A percentile compares a stretch with the other conserved stretches of the same genome.
These are phyloP conservation scores for Malassezia japonica DNA, from an alignment of 1,284 basidiomycete species.

Conservation along the genomic window DNA sequence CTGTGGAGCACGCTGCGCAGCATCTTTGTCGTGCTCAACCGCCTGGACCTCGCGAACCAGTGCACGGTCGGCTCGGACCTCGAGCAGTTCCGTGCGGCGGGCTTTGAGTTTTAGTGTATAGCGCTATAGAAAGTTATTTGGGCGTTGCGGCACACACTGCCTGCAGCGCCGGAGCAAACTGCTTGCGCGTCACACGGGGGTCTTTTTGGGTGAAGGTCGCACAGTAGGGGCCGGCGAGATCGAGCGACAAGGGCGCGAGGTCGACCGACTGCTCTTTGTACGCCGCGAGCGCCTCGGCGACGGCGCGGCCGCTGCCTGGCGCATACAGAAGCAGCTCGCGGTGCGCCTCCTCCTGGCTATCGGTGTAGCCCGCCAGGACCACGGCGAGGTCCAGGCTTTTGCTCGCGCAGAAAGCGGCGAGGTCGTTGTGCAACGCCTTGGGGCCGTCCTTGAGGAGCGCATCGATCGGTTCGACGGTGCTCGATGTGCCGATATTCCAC, in stretches of 20 bases:
- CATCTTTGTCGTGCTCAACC: conserved; percentile 51
- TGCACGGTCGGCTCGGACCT: conserved; percentile 55
- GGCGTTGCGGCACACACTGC: neutral
- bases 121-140: neutral
- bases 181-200: conserved; percentile 14
- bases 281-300: conserved; percentile 1
- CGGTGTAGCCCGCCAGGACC: conserved; percentile 5
- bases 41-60: conserved; percentile 53
- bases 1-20: conserved; percentile 87
- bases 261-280: conserved; percentile 2
- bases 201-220: conserved; percentile 9
- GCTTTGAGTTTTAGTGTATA: conserved; percentile 72
- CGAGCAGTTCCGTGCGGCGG: conserved; percentile 63
- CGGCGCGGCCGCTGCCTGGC: neutral
- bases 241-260: neutral
- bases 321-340: conserved; percentile 9
- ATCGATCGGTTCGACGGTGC: neutral
- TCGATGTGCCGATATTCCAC: conserved; percentile 10
- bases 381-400: conserved; percentile 1
- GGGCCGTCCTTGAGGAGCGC: neutral
- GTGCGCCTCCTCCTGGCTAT: neutral
- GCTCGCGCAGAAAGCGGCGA: neutral
- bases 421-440: neutral
- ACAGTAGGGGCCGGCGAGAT: neutral
- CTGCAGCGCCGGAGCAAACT: conserved; percentile 9